phyloP scores from a whole-genome alignment of 306 rosid genomes.

The Ormosia semicastrata region DNA sequence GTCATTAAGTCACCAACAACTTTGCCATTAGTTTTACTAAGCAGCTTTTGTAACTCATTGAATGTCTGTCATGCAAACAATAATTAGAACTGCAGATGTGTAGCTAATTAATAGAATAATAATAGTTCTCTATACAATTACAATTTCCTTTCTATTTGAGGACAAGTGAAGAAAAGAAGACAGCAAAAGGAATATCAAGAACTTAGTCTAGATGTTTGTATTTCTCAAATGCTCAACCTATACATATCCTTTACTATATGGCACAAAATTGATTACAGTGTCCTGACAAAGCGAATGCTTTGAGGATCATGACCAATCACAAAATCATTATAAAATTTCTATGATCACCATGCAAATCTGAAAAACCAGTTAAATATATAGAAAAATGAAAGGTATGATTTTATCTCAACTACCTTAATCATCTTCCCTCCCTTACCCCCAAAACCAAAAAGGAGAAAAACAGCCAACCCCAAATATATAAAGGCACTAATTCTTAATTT shows the following conservation, averaged over 20 bases:
- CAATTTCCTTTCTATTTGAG: conserved; percentile 8
- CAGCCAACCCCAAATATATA: neutral
- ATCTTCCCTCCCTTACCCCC: neutral
- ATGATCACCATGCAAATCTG: neutral
- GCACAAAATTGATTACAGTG: neutral
- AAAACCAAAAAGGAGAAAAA: neutral
- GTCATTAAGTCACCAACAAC: conserved; percentile 98
- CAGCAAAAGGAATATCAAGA: neutral
- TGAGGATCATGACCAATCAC: conserved; percentile 14
- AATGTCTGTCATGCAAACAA: conserved; percentile 69
- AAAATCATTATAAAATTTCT: neutral
- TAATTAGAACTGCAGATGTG: conserved; percentile 31
- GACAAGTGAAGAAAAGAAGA: neutral
- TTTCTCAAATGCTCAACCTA: conserved; percentile 4
- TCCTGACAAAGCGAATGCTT: neutral
- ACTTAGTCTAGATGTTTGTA: neutral
- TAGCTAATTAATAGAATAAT: conserved; percentile 11
- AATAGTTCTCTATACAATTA: neutral
- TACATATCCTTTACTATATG: neutral
- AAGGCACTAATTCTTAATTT: conserved; percentile 12
- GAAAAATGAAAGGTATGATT: neutral
- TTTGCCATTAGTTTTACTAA: conserved; percentile 83
- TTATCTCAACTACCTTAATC: neutral
- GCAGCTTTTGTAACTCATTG: conserved; percentile 81
- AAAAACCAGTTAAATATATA: neutral